Base-by-base conservation (phyloP, 306 rosid genomes). In the Canavalia gladiata region DNA sequence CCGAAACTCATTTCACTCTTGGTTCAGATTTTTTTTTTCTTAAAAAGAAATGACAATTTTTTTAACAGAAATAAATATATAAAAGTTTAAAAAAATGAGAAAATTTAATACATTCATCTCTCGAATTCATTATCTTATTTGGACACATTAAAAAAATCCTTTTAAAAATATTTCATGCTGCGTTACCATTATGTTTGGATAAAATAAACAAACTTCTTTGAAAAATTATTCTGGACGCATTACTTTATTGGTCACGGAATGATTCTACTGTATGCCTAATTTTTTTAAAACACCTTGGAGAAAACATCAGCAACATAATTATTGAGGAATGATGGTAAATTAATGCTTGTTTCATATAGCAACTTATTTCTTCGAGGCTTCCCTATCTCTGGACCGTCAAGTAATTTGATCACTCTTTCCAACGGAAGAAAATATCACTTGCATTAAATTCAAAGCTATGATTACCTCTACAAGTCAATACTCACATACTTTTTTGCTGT, bases 301-400 rank as follows among this genome's bases (percentile, higher is more conserved):
- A 67, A 67, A 54, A 42, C 37, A 8, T 28, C 55, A 43, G 35
- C 49, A 13, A 6, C 33, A 65, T 8, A 43, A 68, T 45, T 25
- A 68, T 68, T 28, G 58, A 47, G 25, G 42, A 47, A 47, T 69
- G 2, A 69, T 69, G 75, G 30, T 12, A 69, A 41, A 66, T 75
- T 74, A 64, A 72, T 51, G 85, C 67, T 45, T 71, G 43, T 34
- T 71, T 78, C 5, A 2, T 6, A 13, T 8, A 41, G 50, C 58
- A 11, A 42, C n/a, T 28, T 78, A 56, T 79, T 55, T 33, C 13
- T 77, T 75, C 52, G 60, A 80, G 68, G 63, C 6, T 4, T 57
- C 31, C 60, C 75, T 68, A 11, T 42, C 74, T 47, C 11, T 71
- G 47, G n/a, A 82, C 90, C 5, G 47, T 76, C 87, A 82, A 83